These are phyloP conservation scores for Lophiotrema nucula DNA, from an alignment of 495 filamentous ascomycete genomes.

Conservation along the genomic window DNA sequence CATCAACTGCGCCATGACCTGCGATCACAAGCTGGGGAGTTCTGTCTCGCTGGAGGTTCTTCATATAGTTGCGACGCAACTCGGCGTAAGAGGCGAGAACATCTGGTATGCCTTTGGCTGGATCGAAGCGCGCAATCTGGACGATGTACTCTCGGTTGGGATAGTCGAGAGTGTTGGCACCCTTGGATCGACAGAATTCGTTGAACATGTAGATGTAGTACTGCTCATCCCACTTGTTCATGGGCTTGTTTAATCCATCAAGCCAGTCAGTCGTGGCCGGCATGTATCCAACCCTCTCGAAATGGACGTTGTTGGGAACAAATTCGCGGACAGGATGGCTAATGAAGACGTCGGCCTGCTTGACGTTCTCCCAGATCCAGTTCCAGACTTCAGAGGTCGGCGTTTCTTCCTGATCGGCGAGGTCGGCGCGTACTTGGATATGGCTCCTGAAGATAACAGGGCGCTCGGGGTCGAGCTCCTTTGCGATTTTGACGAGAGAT, in stretches of 20 bases:
- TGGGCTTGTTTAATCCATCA: constrained; percentile 79
- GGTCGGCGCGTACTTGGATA: constrained; percentile 79
- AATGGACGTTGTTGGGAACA: constrained; percentile 67
- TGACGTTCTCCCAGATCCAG: constrained; percentile 72
- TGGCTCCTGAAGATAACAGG: constrained; percentile 81
- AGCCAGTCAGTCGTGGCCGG: constrained; percentile 88
- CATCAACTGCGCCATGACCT: constrained; percentile 82
- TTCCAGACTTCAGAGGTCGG: constrained; percentile 76
- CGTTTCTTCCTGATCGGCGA: constrained; percentile 58
- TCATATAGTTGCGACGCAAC: constrained; percentile 60
- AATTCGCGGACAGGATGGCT: constrained; percentile 78
- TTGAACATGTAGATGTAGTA: constrained; percentile 80
- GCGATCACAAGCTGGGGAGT: constrained; percentile 74
- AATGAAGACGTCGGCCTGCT: constrained; percentile 75
- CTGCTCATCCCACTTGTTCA: constrained; percentile 69
- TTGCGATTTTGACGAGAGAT: constrained; percentile 73
- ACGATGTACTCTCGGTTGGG: constrained; percentile 75
- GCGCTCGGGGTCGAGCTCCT: constrained; percentile 65
- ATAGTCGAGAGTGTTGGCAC: constrained; percentile 62
- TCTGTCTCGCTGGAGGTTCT: constrained; percentile 43
- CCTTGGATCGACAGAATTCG: constrained; percentile 54
- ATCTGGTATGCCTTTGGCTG: constrained; percentile 79
- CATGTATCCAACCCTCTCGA: constrained; percentile 69
- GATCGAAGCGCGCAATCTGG: constrained; percentile 85
- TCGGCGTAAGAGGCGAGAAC: constrained; percentile 76